These are phyloP conservation scores for Juglanconis sp. DNA, from an alignment of 2,329 filamentous ascomycete genomes.

Conservation along the genomic window DNA sequence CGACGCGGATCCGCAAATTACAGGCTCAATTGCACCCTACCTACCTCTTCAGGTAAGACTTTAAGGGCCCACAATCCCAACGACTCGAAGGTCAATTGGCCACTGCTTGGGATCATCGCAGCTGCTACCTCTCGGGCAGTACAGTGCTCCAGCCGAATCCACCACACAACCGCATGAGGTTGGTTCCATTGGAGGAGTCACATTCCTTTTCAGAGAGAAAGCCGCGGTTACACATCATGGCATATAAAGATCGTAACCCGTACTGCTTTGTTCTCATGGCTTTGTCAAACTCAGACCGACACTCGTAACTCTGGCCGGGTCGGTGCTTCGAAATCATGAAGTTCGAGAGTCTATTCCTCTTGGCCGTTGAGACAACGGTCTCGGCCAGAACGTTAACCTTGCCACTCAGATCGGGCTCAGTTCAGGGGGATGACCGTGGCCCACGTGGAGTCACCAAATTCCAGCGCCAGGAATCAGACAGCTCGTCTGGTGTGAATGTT, in stretches of 20 bases:
- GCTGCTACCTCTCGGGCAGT: background rate
- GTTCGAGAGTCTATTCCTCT: background rate
- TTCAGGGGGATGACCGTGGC: background rate
- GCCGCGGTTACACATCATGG: background rate
- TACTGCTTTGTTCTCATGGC: background rate
- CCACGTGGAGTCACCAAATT: background rate
- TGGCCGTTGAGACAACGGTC: background rate
- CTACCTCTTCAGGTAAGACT: background rate
- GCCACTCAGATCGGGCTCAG: conserved; percentile 2
- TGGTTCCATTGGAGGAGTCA: background rate
- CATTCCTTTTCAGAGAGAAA: background rate
- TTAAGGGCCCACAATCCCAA: background rate
- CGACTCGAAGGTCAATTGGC: background rate
- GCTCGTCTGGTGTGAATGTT: background rate
- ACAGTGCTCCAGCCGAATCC: background rate
- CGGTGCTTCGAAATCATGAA: background rate
- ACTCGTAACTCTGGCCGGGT: background rate
- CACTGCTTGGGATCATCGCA: background rate
- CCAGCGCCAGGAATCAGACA: background rate
- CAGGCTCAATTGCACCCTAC: background rate
- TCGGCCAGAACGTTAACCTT: conserved; percentile 6
- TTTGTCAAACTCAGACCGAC: background rate
- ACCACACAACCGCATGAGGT: background rate
- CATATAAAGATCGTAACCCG: background rate
- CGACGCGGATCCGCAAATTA: background rate